Percentiles rank a stretch among this genome's conserved stretches.
phyloP scores from a whole-genome alignment of 2,329 filamentous ascomycete genomes.

The Talaromyces sp. region DNA sequence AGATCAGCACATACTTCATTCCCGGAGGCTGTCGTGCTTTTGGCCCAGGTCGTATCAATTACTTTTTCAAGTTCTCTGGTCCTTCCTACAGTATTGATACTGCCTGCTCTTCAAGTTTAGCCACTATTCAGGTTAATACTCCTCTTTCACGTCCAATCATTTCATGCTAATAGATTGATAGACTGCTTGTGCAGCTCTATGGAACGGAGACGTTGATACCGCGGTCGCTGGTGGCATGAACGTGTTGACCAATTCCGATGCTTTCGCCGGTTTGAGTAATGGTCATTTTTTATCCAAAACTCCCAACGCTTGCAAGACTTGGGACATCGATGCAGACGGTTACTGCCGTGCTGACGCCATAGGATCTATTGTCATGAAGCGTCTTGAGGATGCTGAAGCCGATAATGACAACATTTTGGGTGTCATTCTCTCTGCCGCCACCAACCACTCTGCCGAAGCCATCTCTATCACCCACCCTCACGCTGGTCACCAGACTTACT shows the following conservation, averaged over 20 bases:
- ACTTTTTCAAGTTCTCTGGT: slow-evolving; percentile 72
- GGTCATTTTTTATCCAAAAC: slow-evolving; percentile 71
- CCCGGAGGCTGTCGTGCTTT: slow-evolving; percentile 61
- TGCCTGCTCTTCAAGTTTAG: slow-evolving; percentile 72
- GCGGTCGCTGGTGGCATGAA: slow-evolving; percentile 73
- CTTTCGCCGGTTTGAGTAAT: slow-evolving; percentile 70
- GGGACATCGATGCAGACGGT: slow-evolving; percentile 74
- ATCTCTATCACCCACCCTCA: slow-evolving; percentile 83
- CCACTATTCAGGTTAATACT: slow-evolving; percentile 51
- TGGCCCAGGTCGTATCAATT: slow-evolving; percentile 63
- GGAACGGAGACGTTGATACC: slow-evolving; percentile 74
- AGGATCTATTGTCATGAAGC: slow-evolving; percentile 72
- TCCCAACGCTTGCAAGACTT: slow-evolving; percentile 73
- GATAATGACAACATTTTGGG: slow-evolving; percentile 70
- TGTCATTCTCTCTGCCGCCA: slow-evolving; percentile 69
- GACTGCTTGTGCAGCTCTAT: slow-evolving; percentile 66
- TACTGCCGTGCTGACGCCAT: slow-evolving; percentile 78
- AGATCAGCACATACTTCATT: slow-evolving; percentile 68
- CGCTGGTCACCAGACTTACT: slow-evolving; percentile 67
- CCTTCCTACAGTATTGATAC: slow-evolving; percentile 71
- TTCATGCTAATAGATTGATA: background rate
- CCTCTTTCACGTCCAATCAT: fast-evolving
- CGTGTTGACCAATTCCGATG: slow-evolving; percentile 74
- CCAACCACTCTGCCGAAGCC: slow-evolving; percentile 49
- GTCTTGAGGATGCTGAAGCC: slow-evolving; percentile 70